Conservation (phyloP, 306 rosid species). For the Acmispon strigosus region DNA sequence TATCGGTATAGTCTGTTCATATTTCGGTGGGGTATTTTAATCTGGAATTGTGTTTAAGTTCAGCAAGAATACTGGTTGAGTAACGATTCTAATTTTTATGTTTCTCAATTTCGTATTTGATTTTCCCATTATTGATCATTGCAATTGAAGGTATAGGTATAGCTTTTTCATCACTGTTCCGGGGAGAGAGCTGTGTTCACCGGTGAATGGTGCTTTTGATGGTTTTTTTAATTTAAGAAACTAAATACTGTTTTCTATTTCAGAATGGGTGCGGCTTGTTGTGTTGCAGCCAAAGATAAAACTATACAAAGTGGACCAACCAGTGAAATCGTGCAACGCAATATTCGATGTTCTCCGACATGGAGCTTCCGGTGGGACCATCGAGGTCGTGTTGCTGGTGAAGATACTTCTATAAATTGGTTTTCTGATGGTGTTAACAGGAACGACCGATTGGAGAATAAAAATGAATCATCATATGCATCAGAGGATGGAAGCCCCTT, state of each 20-base stretch:
- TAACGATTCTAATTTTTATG: not conserved
- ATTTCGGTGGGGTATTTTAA: not conserved
- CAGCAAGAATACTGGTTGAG: not conserved
- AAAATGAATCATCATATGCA: constrained; percentile 18
- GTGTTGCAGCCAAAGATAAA: constrained; percentile 38
- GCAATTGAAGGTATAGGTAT: constrained; percentile 15
- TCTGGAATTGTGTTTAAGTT: not conserved
- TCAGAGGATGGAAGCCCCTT: constrained; percentile 34
- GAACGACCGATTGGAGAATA: constrained; percentile 29
- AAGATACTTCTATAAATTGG: constrained; percentile 36
- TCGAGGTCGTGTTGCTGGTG: constrained; percentile 44
- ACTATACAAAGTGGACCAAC: constrained; percentile 27
- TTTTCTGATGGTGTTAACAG: constrained; percentile 29
- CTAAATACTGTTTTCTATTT: constrained; percentile 2
- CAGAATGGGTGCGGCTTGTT: constrained; percentile 45
- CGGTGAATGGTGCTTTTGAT: not conserved
- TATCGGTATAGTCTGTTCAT: not conserved
- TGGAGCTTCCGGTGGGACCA: constrained; percentile 49
- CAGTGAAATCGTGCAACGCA: constrained; percentile 24
- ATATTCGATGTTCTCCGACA: constrained; percentile 32
- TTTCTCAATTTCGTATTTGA: not conserved
- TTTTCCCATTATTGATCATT: constrained; percentile 2
- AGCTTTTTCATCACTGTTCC: not conserved
- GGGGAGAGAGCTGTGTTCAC: constrained; percentile 12
- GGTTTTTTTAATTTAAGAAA: constrained; percentile 8